Evolutionary conservation across 148 eudicot genomes (phyloP).

Genomic region (Rhododendron henanense): DNA sequence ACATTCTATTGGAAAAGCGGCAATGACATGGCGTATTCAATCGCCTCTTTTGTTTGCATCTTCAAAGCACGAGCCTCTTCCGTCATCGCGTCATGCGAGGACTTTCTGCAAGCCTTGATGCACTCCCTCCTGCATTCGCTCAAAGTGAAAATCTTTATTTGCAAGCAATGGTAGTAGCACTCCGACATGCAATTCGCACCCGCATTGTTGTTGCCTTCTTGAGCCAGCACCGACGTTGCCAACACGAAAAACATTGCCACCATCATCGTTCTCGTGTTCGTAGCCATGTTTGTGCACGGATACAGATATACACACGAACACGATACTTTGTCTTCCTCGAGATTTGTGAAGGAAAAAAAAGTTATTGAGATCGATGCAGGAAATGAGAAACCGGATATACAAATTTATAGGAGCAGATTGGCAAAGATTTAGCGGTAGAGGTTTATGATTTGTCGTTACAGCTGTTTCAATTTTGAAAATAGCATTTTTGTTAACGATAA

Average conservation of each 20-base stretch:
- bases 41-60: not conserved
- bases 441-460: not conserved
- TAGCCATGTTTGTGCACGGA: not conserved
- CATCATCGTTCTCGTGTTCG: not conserved
- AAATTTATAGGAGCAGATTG: not conserved
- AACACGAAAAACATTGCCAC: not conserved
- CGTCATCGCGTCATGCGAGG: not conserved
- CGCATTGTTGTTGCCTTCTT: not conserved
- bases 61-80: not conserved
- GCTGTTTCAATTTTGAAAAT: not conserved
- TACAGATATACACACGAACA: not conserved
- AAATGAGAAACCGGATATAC: not conserved
- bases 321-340: not conserved
- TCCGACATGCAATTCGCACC: not conserved
- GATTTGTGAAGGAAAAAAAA: not conserved
- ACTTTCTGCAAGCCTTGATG: not conserved
- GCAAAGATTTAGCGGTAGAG: not conserved
- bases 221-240: not conserved
- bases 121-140: constrained; percentile 12
- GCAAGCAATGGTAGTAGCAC: not conserved
- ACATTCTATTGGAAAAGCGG: not conserved
- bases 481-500: not conserved
- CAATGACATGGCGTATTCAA: not conserved
- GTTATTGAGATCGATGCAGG: not conserved
- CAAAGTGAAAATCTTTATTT: not conserved